Percentiles rank a stretch among this genome's conserved stretches.
phyloP scores from a whole-genome alignment of 805 yeast genomes.

The Jamesozyma rosinii region DNA sequence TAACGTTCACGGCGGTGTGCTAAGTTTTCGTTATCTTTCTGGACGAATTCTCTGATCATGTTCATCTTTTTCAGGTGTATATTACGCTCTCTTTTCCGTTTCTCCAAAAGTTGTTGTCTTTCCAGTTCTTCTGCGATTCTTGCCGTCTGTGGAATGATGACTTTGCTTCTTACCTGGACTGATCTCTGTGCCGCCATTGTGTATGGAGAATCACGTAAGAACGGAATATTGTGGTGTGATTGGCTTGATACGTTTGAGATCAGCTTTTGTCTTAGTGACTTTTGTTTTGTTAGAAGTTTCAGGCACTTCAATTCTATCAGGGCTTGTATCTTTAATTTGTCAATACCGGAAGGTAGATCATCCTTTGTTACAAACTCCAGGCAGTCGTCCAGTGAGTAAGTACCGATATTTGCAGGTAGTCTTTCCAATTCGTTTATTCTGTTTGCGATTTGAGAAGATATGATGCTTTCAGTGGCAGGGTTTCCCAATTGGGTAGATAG shows the following conservation, averaged over 20 bases:
- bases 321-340: constrained; percentile 54
- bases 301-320: constrained; percentile 63
- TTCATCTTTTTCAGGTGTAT: constrained; percentile 43
- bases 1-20: constrained; percentile 24
- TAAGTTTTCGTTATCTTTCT: constrained; percentile 21
- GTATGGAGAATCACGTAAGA: constrained; percentile 43
- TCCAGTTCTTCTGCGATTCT: constrained; percentile 67
- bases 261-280: constrained; percentile 53
- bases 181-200: constrained; percentile 63
- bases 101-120: constrained; percentile 58
- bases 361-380: constrained; percentile 37
- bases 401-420: constrained; percentile 62
- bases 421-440: constrained; percentile 54
- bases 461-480: constrained; percentile 41
- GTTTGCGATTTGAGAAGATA: constrained; percentile 45
- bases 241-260: constrained; percentile 44
- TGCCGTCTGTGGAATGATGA: constrained; percentile 65
- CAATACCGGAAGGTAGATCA: constrained; percentile 39
- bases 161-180: constrained; percentile 56
- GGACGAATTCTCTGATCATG: constrained; percentile 28
- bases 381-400: constrained; percentile 38
- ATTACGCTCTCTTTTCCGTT: constrained; percentile 41
- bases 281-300: constrained; percentile 58
- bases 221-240: constrained; percentile 47
- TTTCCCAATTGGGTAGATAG: constrained; percentile 38